Base-by-base conservation (phyloP, 352 stramenopile species). In the Aphanomyces invadans region DNA sequence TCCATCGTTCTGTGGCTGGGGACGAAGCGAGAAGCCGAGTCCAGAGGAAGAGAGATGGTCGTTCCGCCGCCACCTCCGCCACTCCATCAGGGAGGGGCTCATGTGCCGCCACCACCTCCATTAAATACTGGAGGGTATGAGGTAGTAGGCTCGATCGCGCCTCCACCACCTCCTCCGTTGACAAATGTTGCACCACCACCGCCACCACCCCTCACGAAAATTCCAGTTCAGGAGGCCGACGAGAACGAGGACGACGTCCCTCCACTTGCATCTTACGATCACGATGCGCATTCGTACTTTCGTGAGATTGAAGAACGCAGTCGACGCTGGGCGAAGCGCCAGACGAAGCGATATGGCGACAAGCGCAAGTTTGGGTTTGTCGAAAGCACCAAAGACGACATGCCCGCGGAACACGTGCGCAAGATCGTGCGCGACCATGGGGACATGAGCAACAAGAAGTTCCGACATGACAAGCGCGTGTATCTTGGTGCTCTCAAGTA, bases 401-500 rank as follows among this genome's bases (percentile, higher is more conserved):
- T 97, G 86, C 90, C 89, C 4, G 76, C 96, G 0, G 97, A 99
- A 82, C 97, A 99, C 73, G 85, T 99, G 53, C 95, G 97, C 52
- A 99, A 99, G 79, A 99, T 99, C 70, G 83, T 99, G 48, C 97
- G 97, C 56, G 97, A 99, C 83, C 97, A 99, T 76, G 97, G 97
- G 25, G 97, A 99, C 75, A 99, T 99, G 97, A 98, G 93, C 63
- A 98, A 91, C 54, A 98, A 99, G 79, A 98, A 99, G 68, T 99
- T 99, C 73, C 88, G 95, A 21, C 89, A 98, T 67, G 97, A 99
- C 77, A 99, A 99, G 76, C 86, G 97, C 54, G 88, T 99, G 29
- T 99, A 99, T 74, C 74, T 99, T 0, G 97, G 97, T n/a, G 97
- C 97, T 44, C 81, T 99, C 48, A 99, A 99, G 76, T 99, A 99